Evolutionary conservation across 768 basidiomycete species (phyloP), one percentile per base, ranked within the genome.

Genomic region (Lactifluus hygrophoroides): DNA sequence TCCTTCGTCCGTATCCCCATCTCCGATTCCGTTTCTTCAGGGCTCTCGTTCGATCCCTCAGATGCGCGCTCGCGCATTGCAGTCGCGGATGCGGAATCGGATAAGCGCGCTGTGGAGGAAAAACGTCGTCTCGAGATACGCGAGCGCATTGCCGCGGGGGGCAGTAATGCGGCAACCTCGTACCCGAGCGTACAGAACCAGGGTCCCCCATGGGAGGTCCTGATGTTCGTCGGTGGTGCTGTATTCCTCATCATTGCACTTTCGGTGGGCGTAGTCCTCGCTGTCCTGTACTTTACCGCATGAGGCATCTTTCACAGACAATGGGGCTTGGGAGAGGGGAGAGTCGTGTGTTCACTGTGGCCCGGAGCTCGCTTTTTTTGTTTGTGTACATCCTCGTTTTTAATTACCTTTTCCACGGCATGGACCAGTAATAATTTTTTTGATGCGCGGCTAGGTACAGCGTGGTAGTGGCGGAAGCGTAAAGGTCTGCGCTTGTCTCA

Each of bases 1-100:
- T 90, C 93, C 3, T 96, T 95, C 76, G 81, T 99, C 44, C 69
- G 70, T 5, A 63, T 80, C 19, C 32, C 53, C 11, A 13, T 35
- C 2, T 1, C 58, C 27, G 21, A 14, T 65, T 65, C 37, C 16
- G 16, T 44, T 10, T 60, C 59, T 19, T 46, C 46, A 17, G 30
- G 30, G 3, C 45, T 60, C 32, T 64, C 70, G 2, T 75, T 81
- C 62, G 73, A 85, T 68, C 66, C 75, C 2, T 45, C 66, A 25
- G 87, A 90, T 68, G 75, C 81, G 14, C 83, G 88, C 17, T 75
- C 83, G 2, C 70, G 69, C 3, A 75, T 88, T 28, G 71, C 80
- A 35, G 66, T 74, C 32, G 55, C 69, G 25, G 74, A 81, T 60
- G 71, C 79, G 54, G 68, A 75, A 59, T 66, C 69, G 46, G 74